Percentiles rank a stretch among this genome's conserved stretches.
Conservation (phyloP, 2,329 filamentous ascomycete species). For the Aureobasidium sp. region DNA sequence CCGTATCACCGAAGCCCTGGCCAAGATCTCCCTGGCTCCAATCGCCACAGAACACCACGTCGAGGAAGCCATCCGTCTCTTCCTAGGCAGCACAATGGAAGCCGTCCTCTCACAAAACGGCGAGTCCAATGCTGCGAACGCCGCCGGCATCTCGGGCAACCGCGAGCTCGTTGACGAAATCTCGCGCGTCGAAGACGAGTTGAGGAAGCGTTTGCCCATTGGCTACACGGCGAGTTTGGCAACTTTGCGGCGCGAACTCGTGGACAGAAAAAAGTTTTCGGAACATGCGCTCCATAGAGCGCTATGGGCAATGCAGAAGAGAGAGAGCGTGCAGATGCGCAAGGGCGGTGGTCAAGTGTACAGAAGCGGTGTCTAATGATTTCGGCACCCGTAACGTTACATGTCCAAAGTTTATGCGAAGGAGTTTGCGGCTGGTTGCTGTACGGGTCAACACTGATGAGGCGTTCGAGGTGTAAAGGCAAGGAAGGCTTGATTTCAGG, state of each 20-base stretch:
- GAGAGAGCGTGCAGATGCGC: slow-evolving; percentile 78
- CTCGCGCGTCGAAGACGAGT: slow-evolving; percentile 76
- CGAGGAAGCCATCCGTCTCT: slow-evolving; percentile 93
- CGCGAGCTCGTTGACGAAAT: slow-evolving; percentile 90
- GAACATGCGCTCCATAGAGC: slow-evolving; percentile 81
- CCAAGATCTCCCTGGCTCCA: slow-evolving; percentile 79
- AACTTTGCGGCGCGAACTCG: slow-evolving; percentile 81
- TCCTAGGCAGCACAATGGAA: slow-evolving; percentile 96
- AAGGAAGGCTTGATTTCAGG: too few species aligned
- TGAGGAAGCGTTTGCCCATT: slow-evolving; percentile 76
- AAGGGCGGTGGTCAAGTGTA: slow-evolving; percentile 71
- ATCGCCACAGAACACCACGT: slow-evolving; percentile 87
- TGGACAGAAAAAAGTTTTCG: slow-evolving; percentile 82
- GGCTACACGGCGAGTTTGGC: slow-evolving; percentile 91
- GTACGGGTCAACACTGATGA: background rate
- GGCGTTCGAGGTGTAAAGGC: background rate
- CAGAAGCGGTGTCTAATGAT: slow-evolving; percentile 30
- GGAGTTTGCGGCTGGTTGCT: background rate
- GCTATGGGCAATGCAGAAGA: slow-evolving; percentile 74
- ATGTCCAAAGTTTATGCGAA: background rate
- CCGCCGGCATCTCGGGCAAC: slow-evolving; percentile 66
- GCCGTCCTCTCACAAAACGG: slow-evolving; percentile 54
- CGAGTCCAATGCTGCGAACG: slow-evolving; percentile 53
- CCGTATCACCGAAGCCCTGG: slow-evolving; percentile 91
- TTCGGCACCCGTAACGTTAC: background rate